Base-by-base conservation (phyloP, 2,329 filamentous ascomycete genomes). In the Uncinocarpus reesii region DNA sequence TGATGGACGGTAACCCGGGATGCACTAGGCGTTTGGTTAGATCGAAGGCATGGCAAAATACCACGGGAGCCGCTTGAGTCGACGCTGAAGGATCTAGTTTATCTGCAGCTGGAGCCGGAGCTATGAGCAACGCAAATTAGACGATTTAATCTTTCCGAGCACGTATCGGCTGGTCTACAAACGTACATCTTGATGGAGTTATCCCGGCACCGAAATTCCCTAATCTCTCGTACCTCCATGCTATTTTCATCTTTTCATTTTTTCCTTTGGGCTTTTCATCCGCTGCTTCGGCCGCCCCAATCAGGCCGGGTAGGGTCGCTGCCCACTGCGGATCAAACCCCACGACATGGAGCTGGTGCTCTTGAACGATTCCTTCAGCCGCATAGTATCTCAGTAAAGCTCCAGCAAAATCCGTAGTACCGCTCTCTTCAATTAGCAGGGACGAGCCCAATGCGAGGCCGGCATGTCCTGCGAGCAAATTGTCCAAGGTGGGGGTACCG, bases 191-290 rank as follows among this genome's bases (percentile, higher is more conserved):
- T 59, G 69, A 71, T 52, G 71, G 71, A 52, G 71, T 62, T 51
- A 69, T 65, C 45, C 73, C 68, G 51, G 73, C 74, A 35, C 80
- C 80, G 57, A 81, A 81, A 55, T 84, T 83, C 13, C 84, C 84
- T 46, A 96, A 67, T 28, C 80, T 78, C 66, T 96, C 89, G 68
- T 98, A 98, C 64, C 92, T 78, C 92, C 92, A 98, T 2, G 92
- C 92, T 71, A 98, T 98, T 71, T 95, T 96, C 92, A 98, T 96
- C 66, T 83, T 89, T 53, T 90, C 84, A 11, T 75, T 73, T 55
- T 63, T 68, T 64, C 63, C 59, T 58, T 59, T 60, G 7, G 61
- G 58, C 48, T 66, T 69, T 36, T 70, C 65, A 28, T 72, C 69
- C 26, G 73, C 62, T 37, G 61, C 57, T 56, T 73, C 68, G 28